Evolutionary conservation across 2,329 filamentous ascomycete genomes (phyloP).

Genomic region (Alternaria gansuensis): DNA sequence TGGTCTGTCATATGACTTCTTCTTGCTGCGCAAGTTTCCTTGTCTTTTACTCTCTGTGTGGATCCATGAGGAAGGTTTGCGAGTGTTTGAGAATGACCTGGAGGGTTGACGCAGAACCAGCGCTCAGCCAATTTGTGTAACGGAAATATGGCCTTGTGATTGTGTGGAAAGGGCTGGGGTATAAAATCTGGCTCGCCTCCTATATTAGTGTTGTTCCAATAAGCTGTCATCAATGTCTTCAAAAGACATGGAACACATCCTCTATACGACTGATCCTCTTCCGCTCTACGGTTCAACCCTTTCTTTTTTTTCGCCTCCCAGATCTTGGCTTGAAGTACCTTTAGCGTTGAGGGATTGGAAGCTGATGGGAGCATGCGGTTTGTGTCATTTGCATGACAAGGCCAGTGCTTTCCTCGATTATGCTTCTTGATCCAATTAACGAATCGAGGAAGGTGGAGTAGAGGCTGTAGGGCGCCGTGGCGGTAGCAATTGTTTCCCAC

Average conservation of each 20-base stretch:
- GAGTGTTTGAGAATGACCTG: not conserved
- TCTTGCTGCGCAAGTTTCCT: not conserved
- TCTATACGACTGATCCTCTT: not conserved
- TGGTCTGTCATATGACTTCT: not conserved
- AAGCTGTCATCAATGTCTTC: slow-evolving; percentile 10
- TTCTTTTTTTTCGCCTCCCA: no score
- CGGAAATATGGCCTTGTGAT: not conserved
- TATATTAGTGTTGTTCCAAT: slow-evolving; percentile 8
- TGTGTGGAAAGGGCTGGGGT: not conserved
- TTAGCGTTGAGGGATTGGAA: not conserved
- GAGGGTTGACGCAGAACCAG: not conserved
- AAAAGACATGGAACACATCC: slow-evolving; percentile 20
- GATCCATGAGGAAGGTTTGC: no score
- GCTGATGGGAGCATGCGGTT: not conserved
- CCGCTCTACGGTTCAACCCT: not conserved
- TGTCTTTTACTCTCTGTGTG: not conserved
- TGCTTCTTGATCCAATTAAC: slow-evolving; percentile 19
- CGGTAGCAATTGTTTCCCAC: slow-evolving; percentile 11
- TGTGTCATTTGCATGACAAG: slow-evolving; percentile 3
- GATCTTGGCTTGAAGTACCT: not conserved
- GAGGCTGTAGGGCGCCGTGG: slow-evolving; percentile 14
- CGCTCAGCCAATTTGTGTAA: not conserved
- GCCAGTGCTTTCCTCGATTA: slow-evolving; percentile 6
- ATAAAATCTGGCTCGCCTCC: not conserved
- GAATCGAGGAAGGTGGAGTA: slow-evolving; percentile 18